These are phyloP conservation scores for Scheffersomyces titani DNA, from an alignment of 1,139 yeast genomes.

Conservation along the genomic window DNA sequence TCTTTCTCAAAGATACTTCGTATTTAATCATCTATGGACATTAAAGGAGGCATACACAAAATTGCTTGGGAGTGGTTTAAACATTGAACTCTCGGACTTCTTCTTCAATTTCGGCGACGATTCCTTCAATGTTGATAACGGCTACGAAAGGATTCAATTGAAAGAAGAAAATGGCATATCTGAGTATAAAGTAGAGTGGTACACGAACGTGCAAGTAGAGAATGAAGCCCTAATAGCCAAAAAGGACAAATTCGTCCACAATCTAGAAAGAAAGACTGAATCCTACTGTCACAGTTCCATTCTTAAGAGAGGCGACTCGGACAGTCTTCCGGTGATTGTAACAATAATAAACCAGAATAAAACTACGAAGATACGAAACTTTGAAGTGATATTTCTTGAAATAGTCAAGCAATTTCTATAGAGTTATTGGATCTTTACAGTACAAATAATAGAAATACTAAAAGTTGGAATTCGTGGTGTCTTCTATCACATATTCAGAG, in stretches of 20 bases:
- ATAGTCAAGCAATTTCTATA: background rate
- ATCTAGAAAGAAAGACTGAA: background rate
- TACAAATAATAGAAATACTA: background rate
- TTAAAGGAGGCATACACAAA: conserved; percentile 72
- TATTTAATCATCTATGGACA: conserved; percentile 67
- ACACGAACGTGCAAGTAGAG: conserved; percentile 1
- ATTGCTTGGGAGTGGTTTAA: conserved; percentile 60
- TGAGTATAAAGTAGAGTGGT: conserved; percentile 1
- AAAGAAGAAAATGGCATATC: background rate
- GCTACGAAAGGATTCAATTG: background rate
- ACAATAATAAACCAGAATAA: background rate
- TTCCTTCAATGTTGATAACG: background rate
- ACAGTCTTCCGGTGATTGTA: background rate
- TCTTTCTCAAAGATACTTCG: conserved; percentile 20
- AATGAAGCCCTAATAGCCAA: conserved; percentile 1
- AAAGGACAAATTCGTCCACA: conserved; percentile 2
- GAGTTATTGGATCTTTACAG: background rate
- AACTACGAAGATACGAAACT: background rate
- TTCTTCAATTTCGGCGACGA: conserved; percentile 7
- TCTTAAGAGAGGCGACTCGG: background rate
- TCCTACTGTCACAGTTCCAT: background rate
- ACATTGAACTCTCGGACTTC: conserved; percentile 44
- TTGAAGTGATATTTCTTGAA: background rate
- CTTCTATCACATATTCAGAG: background rate
- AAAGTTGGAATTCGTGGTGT: background rate